phyloP scores from a whole-genome alignment of 352 stramenopile species.

The Peronospora belbahrii region DNA sequence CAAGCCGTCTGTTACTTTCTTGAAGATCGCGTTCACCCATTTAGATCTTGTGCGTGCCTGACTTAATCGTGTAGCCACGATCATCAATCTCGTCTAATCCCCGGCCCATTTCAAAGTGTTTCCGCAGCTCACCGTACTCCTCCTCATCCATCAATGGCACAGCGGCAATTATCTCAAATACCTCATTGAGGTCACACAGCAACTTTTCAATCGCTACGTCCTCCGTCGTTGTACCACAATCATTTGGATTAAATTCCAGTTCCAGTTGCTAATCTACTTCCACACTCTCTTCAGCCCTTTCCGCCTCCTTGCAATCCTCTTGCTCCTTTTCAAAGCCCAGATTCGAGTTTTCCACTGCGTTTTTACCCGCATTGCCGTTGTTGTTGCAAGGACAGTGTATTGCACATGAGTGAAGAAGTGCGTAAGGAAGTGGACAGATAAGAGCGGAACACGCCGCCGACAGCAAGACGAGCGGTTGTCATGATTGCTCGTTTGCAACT shows the following conservation, averaged over 20 bases:
- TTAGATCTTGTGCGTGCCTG: conserved; percentile 47
- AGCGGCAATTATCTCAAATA: conserved; percentile 63
- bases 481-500: background rate
- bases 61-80: conserved; percentile 52
- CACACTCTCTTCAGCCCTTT: background rate
- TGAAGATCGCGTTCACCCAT: conserved; percentile 54
- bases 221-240: conserved; percentile 11
- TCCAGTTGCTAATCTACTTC: background rate
- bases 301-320: conserved; percentile 7
- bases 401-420: conserved; percentile 8
- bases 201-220: conserved; percentile 53
- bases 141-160: conserved; percentile 64
- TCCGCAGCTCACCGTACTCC: conserved; percentile 48
- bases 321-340: conserved; percentile 55
- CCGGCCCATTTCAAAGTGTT: conserved; percentile 51
- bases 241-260: background rate
- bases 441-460: conserved; percentile 1
- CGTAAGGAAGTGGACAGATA: conserved; percentile 5
- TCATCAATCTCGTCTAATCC: conserved; percentile 59
- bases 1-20: conserved; percentile 34
- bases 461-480: conserved; percentile 4
- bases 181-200: conserved; percentile 53
- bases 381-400: conserved; percentile 1
- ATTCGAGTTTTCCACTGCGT: conserved; percentile 56
- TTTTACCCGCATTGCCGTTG: conserved; percentile 25